phyloP scores from a whole-genome alignment of 495 filamentous ascomycete species.

The Aspergillus campestris region DNA sequence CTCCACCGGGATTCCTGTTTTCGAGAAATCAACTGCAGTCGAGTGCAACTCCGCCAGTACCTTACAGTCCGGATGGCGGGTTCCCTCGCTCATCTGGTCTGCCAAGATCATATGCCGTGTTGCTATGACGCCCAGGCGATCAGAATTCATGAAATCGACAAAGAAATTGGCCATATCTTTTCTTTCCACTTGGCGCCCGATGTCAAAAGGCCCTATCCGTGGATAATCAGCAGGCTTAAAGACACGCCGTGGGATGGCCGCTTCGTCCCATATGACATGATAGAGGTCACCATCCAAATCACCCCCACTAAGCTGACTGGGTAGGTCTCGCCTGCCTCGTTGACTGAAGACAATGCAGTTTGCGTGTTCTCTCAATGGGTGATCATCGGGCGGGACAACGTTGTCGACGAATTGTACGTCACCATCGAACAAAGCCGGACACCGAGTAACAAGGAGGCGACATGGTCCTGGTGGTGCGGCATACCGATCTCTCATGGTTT shows the following conservation, averaged over 20 bases:
- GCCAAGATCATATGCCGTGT: conserved; percentile 59
- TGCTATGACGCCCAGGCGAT: conserved; percentile 63
- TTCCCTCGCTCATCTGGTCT: conserved; percentile 49
- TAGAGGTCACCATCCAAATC: conserved; percentile 79
- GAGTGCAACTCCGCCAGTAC: conserved; percentile 63
- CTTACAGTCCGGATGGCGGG: conserved; percentile 48
- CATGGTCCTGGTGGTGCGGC: conserved; percentile 11
- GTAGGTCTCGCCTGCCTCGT: conserved; percentile 60
- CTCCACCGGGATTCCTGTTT: conserved; percentile 60
- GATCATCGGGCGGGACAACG: conserved; percentile 44
- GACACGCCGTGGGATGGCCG: conserved; percentile 28
- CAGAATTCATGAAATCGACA: conserved; percentile 68
- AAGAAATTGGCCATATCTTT: conserved; percentile 72
- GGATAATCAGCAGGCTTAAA: conserved; percentile 61
- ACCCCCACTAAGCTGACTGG: conserved; percentile 67
- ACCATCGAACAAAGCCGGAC: conserved; percentile 70
- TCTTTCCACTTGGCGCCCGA: conserved; percentile 44
- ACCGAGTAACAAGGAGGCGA: conserved; percentile 54
- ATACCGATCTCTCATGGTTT: conserved; percentile 7
- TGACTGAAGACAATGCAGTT: conserved; percentile 77
- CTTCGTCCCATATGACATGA: conserved; percentile 60
- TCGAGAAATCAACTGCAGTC: conserved; percentile 74
- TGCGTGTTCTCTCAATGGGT: conserved; percentile 47
- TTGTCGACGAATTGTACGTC: conserved; percentile 61
- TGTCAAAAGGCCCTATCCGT: conserved; percentile 39